Evolutionary conservation across 2,329 filamentous ascomycete species (phyloP).

Genomic region (Seiridium unicorne): DNA sequence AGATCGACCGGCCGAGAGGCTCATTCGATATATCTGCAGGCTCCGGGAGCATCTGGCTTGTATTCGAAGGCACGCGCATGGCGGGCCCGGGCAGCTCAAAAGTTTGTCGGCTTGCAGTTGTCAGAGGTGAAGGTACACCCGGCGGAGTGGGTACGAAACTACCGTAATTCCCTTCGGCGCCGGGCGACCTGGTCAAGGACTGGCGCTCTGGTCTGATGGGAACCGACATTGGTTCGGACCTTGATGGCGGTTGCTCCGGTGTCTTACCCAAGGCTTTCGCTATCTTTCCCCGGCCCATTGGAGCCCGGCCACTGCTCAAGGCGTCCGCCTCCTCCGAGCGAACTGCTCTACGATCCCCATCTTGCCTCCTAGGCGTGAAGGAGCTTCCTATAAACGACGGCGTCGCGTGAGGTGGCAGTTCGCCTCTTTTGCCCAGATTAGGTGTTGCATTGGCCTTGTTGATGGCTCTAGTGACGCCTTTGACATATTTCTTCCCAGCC

Average conservation of each 20-base stretch:
- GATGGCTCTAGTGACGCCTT: constrained; percentile 73
- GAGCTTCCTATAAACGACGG: constrained; percentile 27
- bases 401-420: constrained; percentile 30
- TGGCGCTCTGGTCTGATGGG: constrained; percentile 34
- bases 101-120: constrained; percentile 27
- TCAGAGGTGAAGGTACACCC: constrained; percentile 12
- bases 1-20: constrained; percentile 22
- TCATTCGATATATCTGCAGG: constrained; percentile 12
- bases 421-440: constrained; percentile 27
- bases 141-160: constrained; percentile 49
- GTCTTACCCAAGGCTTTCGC: constrained; percentile 14
- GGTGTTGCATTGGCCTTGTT: constrained; percentile 58
- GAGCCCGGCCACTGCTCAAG: constrained; percentile 23
- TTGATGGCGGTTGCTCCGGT: constrained; percentile 8
- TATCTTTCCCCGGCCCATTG: constrained; percentile 12
- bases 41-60: constrained; percentile 17
- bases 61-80: constrained; percentile 37
- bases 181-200: constrained; percentile 34
- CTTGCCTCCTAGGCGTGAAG: constrained; percentile 19
- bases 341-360: constrained; percentile 3
- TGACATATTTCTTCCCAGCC: constrained; percentile 91
- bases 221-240: constrained; percentile 18
- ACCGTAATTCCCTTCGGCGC: constrained; percentile 46
- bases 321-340: constrained; percentile 18
- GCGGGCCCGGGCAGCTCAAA: constrained; percentile 57